Base-by-base conservation (phyloP, 2,329 filamentous ascomycete genomes). In the Teratosphaeria nubilosa region DNA sequence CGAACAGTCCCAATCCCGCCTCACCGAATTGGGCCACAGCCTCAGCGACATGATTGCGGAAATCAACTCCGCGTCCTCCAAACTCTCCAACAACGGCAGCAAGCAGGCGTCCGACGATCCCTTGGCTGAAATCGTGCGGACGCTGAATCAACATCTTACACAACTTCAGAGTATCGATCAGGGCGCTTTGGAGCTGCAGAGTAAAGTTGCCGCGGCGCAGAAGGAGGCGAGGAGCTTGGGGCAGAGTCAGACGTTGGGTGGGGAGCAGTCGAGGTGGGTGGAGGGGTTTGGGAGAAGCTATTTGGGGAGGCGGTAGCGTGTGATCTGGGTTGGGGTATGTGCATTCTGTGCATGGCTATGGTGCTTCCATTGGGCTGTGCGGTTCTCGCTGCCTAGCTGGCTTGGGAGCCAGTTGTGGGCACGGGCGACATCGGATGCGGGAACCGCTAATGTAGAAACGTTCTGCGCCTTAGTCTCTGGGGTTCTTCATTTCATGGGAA, bases 41-140 rank as follows among this genome's bases (percentile, higher is more conserved):
- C 79, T 99, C 62, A 86, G 85, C 53, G 92, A 90, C 76, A 97
- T 99, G 91, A 95, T 99, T 66, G 91, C 95, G 71, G 94, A 97
- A 75, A 95, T 99, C 71, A 99, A 99, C 72, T 85, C 86, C 65
- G 92, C 95, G 62, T 94, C 90, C n/a, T 83, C 88, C 57, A 90
- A 86, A 25, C 77, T 99, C 64, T 92, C 62, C 4, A 63, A 59
- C 27, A 62, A 85, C 80, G 96, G 24, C 31, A 24, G 20, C 13
- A 30, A 20, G n/a, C 52, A 34, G 22, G 22, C 51, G 14, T 16
- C 30, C 13, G 63, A 63, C 16, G 64, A 69, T 57, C 71, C 96
- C 87, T 81, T 97, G 70, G 92, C 90, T 65, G 91, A 96, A 75
- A 95, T 99, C 68, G 92, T 97, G 56, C 87, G 90, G 62, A 91